Evolutionary conservation across 2,329 filamentous ascomycete genomes (phyloP).

Genomic region (Lomentospora prolificans): DNA sequence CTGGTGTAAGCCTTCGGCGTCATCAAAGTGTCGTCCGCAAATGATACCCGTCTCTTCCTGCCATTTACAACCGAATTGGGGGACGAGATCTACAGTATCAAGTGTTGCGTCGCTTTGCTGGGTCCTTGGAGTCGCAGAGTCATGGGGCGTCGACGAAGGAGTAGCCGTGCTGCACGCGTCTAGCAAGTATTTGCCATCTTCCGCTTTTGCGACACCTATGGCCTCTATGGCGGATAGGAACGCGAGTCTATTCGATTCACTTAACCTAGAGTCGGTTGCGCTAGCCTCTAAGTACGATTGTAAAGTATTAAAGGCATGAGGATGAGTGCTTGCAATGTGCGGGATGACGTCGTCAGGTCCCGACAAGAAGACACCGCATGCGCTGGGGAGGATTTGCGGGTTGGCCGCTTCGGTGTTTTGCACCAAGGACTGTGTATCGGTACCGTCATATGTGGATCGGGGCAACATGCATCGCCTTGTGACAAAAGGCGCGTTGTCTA

Average conservation of each 20-base stretch:
- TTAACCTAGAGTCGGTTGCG: slow-evolving; percentile 9
- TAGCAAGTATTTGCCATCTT: neutral
- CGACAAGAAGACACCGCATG: slow-evolving; percentile 12
- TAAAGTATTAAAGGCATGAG: slow-evolving; percentile 9
- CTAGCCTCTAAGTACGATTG: slow-evolving; percentile 8
- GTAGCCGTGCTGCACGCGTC: slow-evolving; percentile 5
- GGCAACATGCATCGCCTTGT: slow-evolving; percentile 14
- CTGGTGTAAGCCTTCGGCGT: slow-evolving; percentile 40
- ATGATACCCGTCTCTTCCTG: slow-evolving; percentile 14
- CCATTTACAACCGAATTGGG: slow-evolving; percentile 24
- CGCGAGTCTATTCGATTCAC: slow-evolving; percentile 6
- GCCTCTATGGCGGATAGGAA: slow-evolving; percentile 6
- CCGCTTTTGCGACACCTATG: slow-evolving; percentile 6
- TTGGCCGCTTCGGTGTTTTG: slow-evolving; percentile 8
- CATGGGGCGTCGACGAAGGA: slow-evolving; percentile 6
- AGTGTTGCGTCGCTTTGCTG: slow-evolving; percentile 5
- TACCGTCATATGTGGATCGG: slow-evolving; percentile 12
- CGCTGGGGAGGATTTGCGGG: slow-evolving; percentile 7
- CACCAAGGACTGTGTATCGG: slow-evolving; percentile 1
- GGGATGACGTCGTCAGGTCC: slow-evolving; percentile 10
- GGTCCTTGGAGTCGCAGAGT: slow-evolving; percentile 5
- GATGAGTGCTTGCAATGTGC: slow-evolving; percentile 11
- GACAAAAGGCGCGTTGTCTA: slow-evolving; percentile 11
- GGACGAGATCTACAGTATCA: slow-evolving; percentile 1
- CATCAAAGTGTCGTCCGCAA: slow-evolving; percentile 27